Evolutionary conservation across 305 asterid genomes (phyloP), one percentile per base, ranked within the genome.

Genomic region (Fraxinus albicans): DNA sequence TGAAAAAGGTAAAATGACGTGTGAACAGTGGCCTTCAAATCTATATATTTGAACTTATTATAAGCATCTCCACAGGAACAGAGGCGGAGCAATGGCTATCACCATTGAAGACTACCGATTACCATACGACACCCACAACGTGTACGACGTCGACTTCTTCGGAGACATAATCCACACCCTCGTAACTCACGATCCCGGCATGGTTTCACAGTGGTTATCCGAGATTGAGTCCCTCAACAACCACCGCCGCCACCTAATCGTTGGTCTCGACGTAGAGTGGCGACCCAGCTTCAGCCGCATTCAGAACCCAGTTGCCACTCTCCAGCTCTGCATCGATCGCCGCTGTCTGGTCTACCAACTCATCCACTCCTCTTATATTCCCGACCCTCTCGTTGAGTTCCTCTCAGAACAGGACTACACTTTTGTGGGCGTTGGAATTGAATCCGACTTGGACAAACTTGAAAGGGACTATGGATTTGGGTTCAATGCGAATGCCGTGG

Each of bases 251-350:
- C 34, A 73, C 42, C 83, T 79, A 4, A 75, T 79, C 60, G 78
- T 83, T 79, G 88, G 90, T n/a, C 80, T 87, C 55, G 90, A 85
- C 88, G n/a, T 83, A 53, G 90, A 87, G 50, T 87, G 88, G 90
- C 83, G 40, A 35, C 40, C 40, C 8, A 35, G 40, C 40, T 35
- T 35, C 40, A 35, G 40, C 40, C 40, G 8, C 40, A 0, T 35
- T 35, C 40, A 35, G 1, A 79, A 87, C 79, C 85, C 86, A 31
- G 88, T 85, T 42, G 88, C 90, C 21, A 83, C 86, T 0, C 90
- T 87, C 65, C 88, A 87, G 47, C 86, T 86, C 67, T 86, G 88
- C 42, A 78, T 83, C 47, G 84, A 82, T 77, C n/a, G 63, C 35
- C 50, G 63, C 47, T 86, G 86, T 60, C 80, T 86, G 27, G 58